Base-by-base conservation (phyloP, 345 rosid species). In the Geranium rotundifolium region DNA sequence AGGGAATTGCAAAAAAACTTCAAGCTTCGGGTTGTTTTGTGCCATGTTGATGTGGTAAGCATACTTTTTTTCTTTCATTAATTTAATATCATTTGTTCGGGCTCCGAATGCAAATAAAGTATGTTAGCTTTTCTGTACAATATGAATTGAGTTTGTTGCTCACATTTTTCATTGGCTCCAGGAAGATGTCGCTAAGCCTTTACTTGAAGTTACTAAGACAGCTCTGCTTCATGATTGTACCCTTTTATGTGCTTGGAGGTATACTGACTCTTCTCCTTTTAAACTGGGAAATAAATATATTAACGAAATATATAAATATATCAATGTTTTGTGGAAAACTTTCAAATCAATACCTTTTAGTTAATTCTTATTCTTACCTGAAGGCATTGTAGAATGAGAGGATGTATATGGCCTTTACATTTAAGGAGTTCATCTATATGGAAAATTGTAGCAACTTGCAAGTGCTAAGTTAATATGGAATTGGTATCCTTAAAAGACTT, bases 21-120 rank as follows among this genome's bases (percentile, higher is more conserved):
- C 77, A 84, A 88, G 76, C 91, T 93, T 67, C 88, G 96, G 20
- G 71, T 93, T 59, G 87, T 90, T 74, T 73, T 87, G 17, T 93
- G 99, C 71, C 97, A 88, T 74, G 84, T 93, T 65, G 96, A 93
- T 69, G 96, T 93, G 81, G 97, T 93, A 69, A 82, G 87, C 60
- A 7, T 56, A 54, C 29, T 16, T 60, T 75, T 19, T 29, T 41
- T 49, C 18, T 54, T 15, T 65, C 20, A 16, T 52, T 20, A 7
- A 15, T 10, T 65, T 19, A 14, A 31, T 0, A 19, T 29, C 58
- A 13, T 55, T 52, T 31, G 3, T 30, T 61, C 49, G 17, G 18
- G 39, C 31, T 17, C 29, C 27, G 19, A 20, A 2, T 46, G 15
- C 3, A 14, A 14, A 46, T 46, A 46, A 46, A 46, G 16, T 46